Base-by-base conservation (phyloP, 2,329 filamentous ascomycete species). In the Aplosporella prunicola region DNA sequence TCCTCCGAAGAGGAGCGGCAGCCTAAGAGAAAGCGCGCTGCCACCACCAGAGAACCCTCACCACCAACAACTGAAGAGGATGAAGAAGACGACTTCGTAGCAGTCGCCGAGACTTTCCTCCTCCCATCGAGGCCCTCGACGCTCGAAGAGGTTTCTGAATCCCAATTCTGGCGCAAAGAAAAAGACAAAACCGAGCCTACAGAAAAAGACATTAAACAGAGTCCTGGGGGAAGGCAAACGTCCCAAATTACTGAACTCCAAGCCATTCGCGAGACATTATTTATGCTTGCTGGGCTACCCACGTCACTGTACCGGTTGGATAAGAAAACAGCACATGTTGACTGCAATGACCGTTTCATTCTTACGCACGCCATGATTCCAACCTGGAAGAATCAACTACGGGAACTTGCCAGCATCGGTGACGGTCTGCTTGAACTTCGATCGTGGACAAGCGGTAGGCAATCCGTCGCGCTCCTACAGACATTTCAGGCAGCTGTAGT, bases 251-350 rank as follows among this genome's bases (percentile, higher is more conserved):
- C 81, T 0, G 88, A 94, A 53, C 64, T 82, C 1, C 78, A 88
- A 45, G 66, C 79, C 9, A 63, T 88, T 17, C 76, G 86, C 32
- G 87, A 96, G 51, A 74, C 77, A 0, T 65, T 95, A 1, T 89
- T 85, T 50, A 93, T 95, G 84, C 70, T 96, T 0, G 74, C 77
- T 37, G 88, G 88, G 1, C 63, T 91, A 4, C 72, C 78, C 5
- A 89, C 82, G 2, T 80, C 77, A 2, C 53, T 94, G 1, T 94
- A 88, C 49, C 39, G 47, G 8, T 45, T 51, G 46, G 57, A 64
- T 47, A 53, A 36, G 20, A 39, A 45, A 17, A 48, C 46, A 6
- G 51, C 45, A 20, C 20, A 51, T 23, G 46, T 54, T 5, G 45
- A 45, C 4, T 38, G 65, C 27, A 60, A 64, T 33, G 48, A 57